These are phyloP conservation scores for Polychaeton citri DNA, from an alignment of 2,329 filamentous ascomycete genomes.

Conservation along the genomic window DNA sequence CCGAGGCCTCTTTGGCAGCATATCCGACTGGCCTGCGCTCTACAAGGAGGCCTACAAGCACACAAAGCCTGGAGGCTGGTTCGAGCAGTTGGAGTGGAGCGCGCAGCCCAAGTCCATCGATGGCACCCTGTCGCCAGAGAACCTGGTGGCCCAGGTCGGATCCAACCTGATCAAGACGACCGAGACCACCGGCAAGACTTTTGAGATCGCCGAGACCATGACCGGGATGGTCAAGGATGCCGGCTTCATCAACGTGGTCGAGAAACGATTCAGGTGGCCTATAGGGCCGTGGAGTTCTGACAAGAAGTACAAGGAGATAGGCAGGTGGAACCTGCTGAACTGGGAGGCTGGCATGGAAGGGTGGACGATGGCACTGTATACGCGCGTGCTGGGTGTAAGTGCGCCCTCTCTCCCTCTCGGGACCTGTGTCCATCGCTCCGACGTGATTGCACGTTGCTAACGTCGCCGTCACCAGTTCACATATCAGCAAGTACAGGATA, in stretches of 20 bases:
- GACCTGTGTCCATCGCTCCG: background rate
- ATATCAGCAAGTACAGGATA: slow-evolving; percentile 21
- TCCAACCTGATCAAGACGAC: slow-evolving; percentile 11
- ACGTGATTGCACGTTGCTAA: background rate
- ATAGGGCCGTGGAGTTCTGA: slow-evolving; percentile 29
- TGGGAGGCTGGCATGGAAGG: slow-evolving; percentile 29
- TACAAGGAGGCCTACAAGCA: slow-evolving; percentile 25
- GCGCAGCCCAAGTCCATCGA: slow-evolving; percentile 15
- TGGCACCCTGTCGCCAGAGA: slow-evolving; percentile 12
- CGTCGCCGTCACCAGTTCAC: slow-evolving; percentile 15
- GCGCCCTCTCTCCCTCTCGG: background rate
- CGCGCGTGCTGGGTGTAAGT: slow-evolving; percentile 21
- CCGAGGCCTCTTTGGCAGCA: slow-evolving; percentile 26
- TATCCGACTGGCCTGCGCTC: slow-evolving; percentile 27
- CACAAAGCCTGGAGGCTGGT: slow-evolving; percentile 27
- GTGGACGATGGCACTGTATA: slow-evolving; percentile 28
- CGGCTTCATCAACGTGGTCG: slow-evolving; percentile 34
- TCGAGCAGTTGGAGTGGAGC: slow-evolving; percentile 29
- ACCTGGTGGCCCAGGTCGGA: slow-evolving; percentile 15
- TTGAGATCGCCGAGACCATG: slow-evolving; percentile 18
- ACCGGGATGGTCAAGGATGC: slow-evolving; percentile 16
- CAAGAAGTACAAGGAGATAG: slow-evolving; percentile 25
- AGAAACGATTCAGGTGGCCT: slow-evolving; percentile 28
- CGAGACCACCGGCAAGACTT: slow-evolving; percentile 14
- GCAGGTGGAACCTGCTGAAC: slow-evolving; percentile 24